Percentiles rank a stretch among this genome's conserved stretches.
phyloP scores from a whole-genome alignment of 2,329 filamentous ascomycete genomes.

The Hawksworthiomyces lignivorus region DNA sequence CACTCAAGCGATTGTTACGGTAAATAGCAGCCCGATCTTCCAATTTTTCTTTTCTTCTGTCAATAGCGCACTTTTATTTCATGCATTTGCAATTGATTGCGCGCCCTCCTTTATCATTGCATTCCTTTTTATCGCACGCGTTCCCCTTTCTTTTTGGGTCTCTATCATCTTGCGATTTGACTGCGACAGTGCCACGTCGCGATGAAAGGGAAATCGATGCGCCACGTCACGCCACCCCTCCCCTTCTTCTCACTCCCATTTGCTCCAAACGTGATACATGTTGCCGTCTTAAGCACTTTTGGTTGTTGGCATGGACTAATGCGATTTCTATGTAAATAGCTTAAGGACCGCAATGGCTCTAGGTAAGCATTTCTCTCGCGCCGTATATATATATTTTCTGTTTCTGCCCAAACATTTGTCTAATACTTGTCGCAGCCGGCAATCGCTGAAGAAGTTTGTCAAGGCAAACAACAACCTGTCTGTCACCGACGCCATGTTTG shows the following conservation, averaged over 20 bases:
- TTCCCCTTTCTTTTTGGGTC: background rate
- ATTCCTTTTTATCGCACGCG: too few species aligned
- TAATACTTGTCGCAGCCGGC: conserved; percentile 36
- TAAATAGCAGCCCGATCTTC: conserved; percentile 35
- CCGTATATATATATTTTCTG: too few species aligned
- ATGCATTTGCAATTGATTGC: too few species aligned
- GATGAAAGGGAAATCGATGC: background rate
- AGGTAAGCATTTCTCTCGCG: conserved; percentile 30
- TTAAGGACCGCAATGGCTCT: conserved; percentile 56
- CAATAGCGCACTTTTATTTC: conserved; percentile 14
- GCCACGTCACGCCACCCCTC: conserved; percentile 9
- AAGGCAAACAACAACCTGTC: conserved; percentile 46
- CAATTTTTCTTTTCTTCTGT: background rate
- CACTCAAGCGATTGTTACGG: conserved; percentile 52
- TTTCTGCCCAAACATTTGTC: conserved; percentile 18
- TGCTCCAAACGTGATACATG: background rate
- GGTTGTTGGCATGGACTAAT: conserved; percentile 1
- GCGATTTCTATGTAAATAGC: conserved; percentile 28
- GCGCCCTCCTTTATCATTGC: conserved; percentile 14
- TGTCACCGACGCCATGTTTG: conserved; percentile 48
- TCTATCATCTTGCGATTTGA: background rate
- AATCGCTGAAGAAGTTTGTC: conserved; percentile 55
- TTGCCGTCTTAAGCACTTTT: too few species aligned
- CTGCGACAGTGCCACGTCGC: conserved; percentile 10
- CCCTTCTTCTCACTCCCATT: background rate